Conservation (phyloP, 306 rosid species). For the Rubus idaeus region DNA sequence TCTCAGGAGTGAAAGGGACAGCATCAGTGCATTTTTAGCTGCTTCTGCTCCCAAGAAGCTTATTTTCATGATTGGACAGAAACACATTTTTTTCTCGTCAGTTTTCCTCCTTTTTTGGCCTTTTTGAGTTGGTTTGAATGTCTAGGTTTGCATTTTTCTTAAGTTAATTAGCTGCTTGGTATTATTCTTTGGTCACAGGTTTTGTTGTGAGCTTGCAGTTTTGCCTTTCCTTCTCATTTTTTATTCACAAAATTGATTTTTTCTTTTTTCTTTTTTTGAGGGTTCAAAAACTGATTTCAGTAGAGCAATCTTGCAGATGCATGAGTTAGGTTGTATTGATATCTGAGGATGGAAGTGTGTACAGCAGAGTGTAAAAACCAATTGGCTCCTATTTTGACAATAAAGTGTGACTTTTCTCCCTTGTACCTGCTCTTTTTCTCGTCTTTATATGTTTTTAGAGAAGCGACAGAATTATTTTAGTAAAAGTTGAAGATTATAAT, state of each 20-base stretch:
- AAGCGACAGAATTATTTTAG: no score
- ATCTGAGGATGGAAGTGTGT: constrained; percentile 61
- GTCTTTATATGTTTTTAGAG: no score
- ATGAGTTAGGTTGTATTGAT: constrained; percentile 53
- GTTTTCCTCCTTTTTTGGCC: constrained; percentile 19
- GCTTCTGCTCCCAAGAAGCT: constrained; percentile 75
- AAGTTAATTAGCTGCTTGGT: constrained; percentile 55
- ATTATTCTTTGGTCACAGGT: constrained; percentile 46
- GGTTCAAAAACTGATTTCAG: constrained; percentile 37
- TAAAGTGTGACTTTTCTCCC: constrained; percentile 37
- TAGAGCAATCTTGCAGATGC: constrained; percentile 52
- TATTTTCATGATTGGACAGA: constrained; percentile 45
- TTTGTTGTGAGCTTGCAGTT: constrained; percentile 46
- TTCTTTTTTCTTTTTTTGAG: constrained; percentile 24
- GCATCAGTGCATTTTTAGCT: constrained; percentile 78
- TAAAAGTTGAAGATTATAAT: no score
- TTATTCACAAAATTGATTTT: constrained; percentile 37
- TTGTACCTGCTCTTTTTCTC: background rate
- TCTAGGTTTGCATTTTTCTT: constrained; percentile 43
- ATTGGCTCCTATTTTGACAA: constrained; percentile 39
- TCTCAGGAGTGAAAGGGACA: constrained; percentile 63
- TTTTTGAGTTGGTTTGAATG: constrained; percentile 44
- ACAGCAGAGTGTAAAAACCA: constrained; percentile 72
- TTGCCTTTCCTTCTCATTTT: constrained; percentile 18
- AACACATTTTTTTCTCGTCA: constrained; percentile 14